Evolutionary conservation across 75 land plant genomes (phyloP).

Genomic region (Isoetes taiwanensis): DNA sequence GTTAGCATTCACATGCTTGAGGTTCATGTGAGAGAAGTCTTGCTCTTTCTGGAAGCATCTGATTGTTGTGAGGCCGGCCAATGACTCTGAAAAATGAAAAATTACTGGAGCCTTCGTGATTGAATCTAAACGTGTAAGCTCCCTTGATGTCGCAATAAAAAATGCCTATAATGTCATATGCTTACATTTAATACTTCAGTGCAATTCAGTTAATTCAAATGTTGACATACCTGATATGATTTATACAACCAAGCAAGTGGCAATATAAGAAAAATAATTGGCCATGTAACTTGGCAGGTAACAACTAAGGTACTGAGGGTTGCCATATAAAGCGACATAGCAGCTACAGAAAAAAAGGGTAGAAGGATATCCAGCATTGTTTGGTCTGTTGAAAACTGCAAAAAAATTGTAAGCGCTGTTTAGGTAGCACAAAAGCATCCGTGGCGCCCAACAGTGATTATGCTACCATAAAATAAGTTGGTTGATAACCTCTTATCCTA

Average conservation of each 20-base stretch:
- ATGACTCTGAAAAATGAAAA: conserved; percentile 20
- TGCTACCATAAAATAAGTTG: too few species aligned
- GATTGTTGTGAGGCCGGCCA: conserved; percentile 18
- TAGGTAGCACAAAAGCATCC: too few species aligned
- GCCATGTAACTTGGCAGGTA: conserved; percentile 34
- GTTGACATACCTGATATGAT: conserved; percentile 21
- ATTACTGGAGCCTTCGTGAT: conserved; percentile 24
- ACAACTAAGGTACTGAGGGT: conserved; percentile 26
- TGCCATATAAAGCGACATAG: too few species aligned
- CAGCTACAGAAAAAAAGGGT: too few species aligned
- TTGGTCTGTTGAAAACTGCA: conserved; percentile 92
- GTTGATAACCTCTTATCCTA: too few species aligned
- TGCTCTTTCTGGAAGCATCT: conserved; percentile 13
- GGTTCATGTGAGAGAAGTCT: conserved; percentile 5
- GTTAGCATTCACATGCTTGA: conserved; percentile 14
- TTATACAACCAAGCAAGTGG: conserved; percentile 24
- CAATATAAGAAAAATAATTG: conserved; percentile 23
- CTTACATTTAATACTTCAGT: too few species aligned
- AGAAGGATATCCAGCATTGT: conserved; percentile 72
- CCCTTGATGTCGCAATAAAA: conserved; percentile 19
- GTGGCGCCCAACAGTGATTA: too few species aligned
- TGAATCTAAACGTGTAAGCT: conserved; percentile 19
- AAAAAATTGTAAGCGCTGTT: too few species aligned
- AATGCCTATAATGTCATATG: conserved; percentile 18
- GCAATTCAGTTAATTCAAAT: background rate